Evolutionary conservation across 768 basidiomycete genomes (phyloP), one percentile per base, ranked within the genome.

Genomic region (Rhodotorula babjevae): DNA sequence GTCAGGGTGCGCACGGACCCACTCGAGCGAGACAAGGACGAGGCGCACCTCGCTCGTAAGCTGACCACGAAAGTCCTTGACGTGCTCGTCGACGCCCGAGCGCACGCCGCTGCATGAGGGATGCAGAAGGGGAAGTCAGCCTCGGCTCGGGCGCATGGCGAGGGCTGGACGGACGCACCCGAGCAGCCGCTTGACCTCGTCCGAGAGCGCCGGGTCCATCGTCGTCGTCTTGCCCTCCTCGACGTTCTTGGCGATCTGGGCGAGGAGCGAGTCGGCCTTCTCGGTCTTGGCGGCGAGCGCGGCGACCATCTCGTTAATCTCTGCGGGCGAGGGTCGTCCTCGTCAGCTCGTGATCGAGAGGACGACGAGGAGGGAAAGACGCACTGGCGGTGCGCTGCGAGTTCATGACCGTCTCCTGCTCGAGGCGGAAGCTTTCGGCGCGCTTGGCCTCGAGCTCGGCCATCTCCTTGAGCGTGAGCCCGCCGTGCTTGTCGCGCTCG

Each of bases 171-270:
- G 61, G 57, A 46, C 60, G 18, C 60, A 61, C 60, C 42, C 59
- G 15, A 74, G 69, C 0, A 74, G 60, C 29, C n/a, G 46, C 49
- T 74, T 74, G 61, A 67, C 59, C 57, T 70, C 73, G 4, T 29
- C 69, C 12, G 44, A 62, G n/a, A 74, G 55, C 21, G 69, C 63
- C 8, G 73, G 73, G 57, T 74, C 73, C 69, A 74, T 71, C 61
- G 29, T 46, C 21, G 68, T 67, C 10, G 19, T 56, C 50, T 56
- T 65, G 25, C 67, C 67, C 27, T 62, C 68, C 40, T 56, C 33
- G 49, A 74, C 65, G 50, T 59, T 49, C 52, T 56, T 31, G 15
- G 55, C 57, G 31, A 74, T 57, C 19, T 61, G 14, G 7, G 52
- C 23, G 14, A 71, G 69, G 8, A 62, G 44, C n/a, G 19, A 12